These are phyloP conservation scores for Ballota nigra DNA, from an alignment of 257 asterid species.

Conservation along the genomic window DNA sequence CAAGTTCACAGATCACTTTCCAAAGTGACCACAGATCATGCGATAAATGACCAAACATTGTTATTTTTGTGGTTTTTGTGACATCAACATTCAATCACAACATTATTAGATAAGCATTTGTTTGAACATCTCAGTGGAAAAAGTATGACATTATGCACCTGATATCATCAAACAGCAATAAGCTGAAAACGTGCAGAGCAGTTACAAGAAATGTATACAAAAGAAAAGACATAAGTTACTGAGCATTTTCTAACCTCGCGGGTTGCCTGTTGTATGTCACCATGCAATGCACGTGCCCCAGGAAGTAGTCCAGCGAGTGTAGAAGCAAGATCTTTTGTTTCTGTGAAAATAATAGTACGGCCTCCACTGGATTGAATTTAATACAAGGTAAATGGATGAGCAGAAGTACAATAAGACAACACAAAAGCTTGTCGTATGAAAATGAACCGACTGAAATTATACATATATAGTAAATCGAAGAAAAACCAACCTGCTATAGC, in stretches of 20 bases:
- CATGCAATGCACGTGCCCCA: conserved; percentile 96
- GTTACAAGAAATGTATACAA: background rate
- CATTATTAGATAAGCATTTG: background rate
- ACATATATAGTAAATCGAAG: background rate
- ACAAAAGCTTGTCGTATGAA: background rate
- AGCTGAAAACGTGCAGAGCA: background rate
- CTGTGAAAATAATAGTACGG: conserved; percentile 86
- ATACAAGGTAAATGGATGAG: conserved; percentile 3
- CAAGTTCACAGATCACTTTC: no score
- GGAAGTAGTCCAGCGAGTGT: conserved; percentile 90
- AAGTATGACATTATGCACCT: background rate
- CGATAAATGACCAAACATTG: background rate
- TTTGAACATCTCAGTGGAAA: background rate
- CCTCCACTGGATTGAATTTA: conserved; percentile 68
- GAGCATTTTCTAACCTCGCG: conserved; percentile 65
- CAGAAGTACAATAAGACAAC: background rate
- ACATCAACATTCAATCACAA: background rate
- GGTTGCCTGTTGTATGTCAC: conserved; percentile 93
- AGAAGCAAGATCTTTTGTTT: conserved; percentile 85
- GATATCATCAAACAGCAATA: background rate
- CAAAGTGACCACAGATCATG: no score
- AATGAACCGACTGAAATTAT: background rate
- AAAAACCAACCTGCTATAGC: conserved; percentile 81
- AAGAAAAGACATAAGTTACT: background rate
- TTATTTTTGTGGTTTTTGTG: no score